Evolutionary conservation across 106 monocot species (phyloP).

Genomic region (Dioscorea dumetorum): DNA sequence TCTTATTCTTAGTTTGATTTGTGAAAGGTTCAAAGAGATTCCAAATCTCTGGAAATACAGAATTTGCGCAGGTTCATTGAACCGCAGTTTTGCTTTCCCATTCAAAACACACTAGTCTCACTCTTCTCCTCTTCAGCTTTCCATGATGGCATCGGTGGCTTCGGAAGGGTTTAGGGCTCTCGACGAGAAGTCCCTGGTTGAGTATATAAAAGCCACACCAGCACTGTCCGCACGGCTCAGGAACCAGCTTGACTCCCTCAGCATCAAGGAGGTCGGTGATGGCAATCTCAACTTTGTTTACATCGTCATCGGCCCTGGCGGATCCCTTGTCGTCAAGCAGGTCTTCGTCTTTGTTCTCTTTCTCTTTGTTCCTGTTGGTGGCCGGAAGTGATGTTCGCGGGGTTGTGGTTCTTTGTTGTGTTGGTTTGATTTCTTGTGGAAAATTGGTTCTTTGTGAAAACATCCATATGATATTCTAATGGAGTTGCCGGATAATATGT

Average conservation of each 20-base stretch:
- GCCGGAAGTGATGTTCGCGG: too few relatives aligned
- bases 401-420: too few relatives aligned
- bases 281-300: slow-evolving; percentile 99
- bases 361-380: too few relatives aligned
- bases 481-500: too few relatives aligned
- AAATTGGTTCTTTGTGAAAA: too few relatives aligned
- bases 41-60: too few relatives aligned
- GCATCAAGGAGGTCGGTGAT: slow-evolving; percentile 84
- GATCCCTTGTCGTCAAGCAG: slow-evolving; percentile 96
- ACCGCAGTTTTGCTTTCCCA: not conserved
- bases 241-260: slow-evolving; percentile 26
- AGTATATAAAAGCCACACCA: slow-evolving; percentile 71
- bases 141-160: slow-evolving; percentile 7
- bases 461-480: too few relatives aligned
- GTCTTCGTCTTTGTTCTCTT: slow-evolving; percentile 7
- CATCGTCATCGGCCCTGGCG: slow-evolving; percentile 60
- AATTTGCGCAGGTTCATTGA: slow-evolving; percentile 2
- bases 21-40: too few relatives aligned
- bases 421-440: too few relatives aligned
- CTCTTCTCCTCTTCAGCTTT: not conserved
- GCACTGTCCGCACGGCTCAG: slow-evolving; percentile 41
- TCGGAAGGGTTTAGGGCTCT: slow-evolving; percentile 42
- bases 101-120: not conserved
- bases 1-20: too few relatives aligned
- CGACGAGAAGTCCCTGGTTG: slow-evolving; percentile 61